Conservation (phyloP, 495 filamentous ascomycete species). For the Neurospora sp. region DNA sequence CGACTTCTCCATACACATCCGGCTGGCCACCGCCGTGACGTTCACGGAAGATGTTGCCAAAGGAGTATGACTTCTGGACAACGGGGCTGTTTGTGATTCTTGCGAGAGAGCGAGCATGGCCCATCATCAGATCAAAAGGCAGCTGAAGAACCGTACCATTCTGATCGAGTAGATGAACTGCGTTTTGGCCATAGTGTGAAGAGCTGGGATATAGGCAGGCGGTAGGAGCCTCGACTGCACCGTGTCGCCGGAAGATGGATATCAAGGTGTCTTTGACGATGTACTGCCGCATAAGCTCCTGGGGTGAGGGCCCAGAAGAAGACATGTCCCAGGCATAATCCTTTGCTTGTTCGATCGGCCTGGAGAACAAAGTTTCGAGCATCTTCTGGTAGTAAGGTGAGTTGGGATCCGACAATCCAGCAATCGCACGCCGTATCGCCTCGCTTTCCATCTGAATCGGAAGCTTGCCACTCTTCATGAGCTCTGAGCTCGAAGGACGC, state of each 20-base stretch:
- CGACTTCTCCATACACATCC: slow-evolving; percentile 73
- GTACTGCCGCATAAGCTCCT: slow-evolving; percentile 58
- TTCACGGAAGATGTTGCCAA: slow-evolving; percentile 84
- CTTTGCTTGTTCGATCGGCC: slow-evolving; percentile 60
- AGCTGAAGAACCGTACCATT: slow-evolving; percentile 80
- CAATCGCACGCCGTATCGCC: slow-evolving; percentile 70
- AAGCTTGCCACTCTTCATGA: slow-evolving; percentile 78
- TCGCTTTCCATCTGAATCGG: slow-evolving; percentile 89
- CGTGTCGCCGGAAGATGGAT: slow-evolving; percentile 80
- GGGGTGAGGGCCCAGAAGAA: slow-evolving; percentile 37
- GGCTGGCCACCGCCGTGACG: slow-evolving; percentile 64
- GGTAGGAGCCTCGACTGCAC: slow-evolving; percentile 71
- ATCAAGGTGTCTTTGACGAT: slow-evolving; percentile 67
- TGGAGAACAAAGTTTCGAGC: slow-evolving; percentile 70
- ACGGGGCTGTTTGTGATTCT: slow-evolving; percentile 47
- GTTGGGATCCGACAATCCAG: slow-evolving; percentile 65
- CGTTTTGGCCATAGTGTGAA: slow-evolving; percentile 54
- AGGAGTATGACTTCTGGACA: slow-evolving; percentile 70
- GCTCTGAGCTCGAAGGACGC: slow-evolving; percentile 74
- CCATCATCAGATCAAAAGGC: slow-evolving; percentile 84
- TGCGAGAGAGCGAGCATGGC: slow-evolving; percentile 78
- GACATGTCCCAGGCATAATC: slow-evolving; percentile 82
- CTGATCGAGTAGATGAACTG: slow-evolving; percentile 67
- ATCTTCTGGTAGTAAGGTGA: slow-evolving; percentile 89
- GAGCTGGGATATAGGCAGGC: slow-evolving; percentile 74